Evolutionary conservation across 2,329 filamentous ascomycete species (phyloP).

Genomic region (Cryphonectria radicalis): DNA sequence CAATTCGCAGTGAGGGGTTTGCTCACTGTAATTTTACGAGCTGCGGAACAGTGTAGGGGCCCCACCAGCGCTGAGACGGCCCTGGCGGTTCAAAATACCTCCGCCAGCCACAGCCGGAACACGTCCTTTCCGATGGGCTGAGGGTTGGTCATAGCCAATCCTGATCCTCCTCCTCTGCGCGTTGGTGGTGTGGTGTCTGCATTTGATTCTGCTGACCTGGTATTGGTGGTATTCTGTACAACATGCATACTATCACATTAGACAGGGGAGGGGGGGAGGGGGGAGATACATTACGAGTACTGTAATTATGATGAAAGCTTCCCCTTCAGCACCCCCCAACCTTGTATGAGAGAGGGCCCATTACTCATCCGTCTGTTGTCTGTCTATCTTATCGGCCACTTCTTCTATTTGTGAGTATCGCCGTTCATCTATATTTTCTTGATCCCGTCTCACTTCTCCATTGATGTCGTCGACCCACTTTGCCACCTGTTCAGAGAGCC

Average conservation of each 20-base stretch:
- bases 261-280: too few species aligned
- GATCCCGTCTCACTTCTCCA: background rate
- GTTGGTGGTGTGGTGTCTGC: background rate
- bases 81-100: background rate
- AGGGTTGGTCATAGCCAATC: background rate
- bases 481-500: background rate
- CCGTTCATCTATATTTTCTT: background rate
- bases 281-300: background rate
- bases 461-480: slow-evolving; percentile 3
- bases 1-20: background rate
- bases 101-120: slow-evolving; percentile 6
- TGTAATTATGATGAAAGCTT: background rate
- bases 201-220: background rate
- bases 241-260: background rate
- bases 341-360: background rate
- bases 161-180: background rate
- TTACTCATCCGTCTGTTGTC: background rate
- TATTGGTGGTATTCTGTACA: background rate
- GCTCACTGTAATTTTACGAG: too few species aligned
- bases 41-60: background rate
- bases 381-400: background rate
- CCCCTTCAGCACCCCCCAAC: background rate
- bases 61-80: background rate
- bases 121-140: background rate
- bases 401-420: background rate